These are phyloP conservation scores for Metarhizium album DNA, from an alignment of 2,329 filamentous ascomycete species.

Conservation along the genomic window DNA sequence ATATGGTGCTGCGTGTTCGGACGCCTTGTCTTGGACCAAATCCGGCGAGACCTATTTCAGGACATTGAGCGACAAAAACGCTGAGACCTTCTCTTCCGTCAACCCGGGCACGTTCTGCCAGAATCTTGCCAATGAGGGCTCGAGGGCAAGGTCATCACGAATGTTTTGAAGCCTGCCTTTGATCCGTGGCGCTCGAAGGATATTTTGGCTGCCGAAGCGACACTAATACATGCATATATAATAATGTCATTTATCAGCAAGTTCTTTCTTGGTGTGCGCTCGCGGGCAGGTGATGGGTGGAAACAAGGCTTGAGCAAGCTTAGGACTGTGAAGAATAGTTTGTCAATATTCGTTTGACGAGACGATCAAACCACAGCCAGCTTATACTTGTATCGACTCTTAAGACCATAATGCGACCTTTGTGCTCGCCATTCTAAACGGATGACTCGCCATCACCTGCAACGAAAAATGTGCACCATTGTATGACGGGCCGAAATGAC, in stretches of 20 bases:
- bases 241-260: background rate
- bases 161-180: no score
- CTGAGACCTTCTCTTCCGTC: background rate
- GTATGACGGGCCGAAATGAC: no score
- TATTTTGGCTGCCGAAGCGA: background rate
- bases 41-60: background rate
- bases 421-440: no score
- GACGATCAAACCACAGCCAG: background rate
- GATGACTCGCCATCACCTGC: no score
- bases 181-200: background rate
- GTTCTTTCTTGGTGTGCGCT: background rate
- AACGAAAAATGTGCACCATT: no score
- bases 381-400: no score
- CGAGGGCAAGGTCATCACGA: background rate
- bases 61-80: background rate
- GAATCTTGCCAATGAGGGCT: background rate
- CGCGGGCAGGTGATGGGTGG: background rate
- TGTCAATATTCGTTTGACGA: background rate
- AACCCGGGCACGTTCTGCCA: background rate
- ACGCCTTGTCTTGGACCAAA: background rate
- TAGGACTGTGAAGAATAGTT: background rate
- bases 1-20: background rate
- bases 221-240: background rate
- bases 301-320: background rate
- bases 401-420: no score